Base-by-base conservation (phyloP, 768 basidiomycete genomes). In the Tulasnella sp. region DNA sequence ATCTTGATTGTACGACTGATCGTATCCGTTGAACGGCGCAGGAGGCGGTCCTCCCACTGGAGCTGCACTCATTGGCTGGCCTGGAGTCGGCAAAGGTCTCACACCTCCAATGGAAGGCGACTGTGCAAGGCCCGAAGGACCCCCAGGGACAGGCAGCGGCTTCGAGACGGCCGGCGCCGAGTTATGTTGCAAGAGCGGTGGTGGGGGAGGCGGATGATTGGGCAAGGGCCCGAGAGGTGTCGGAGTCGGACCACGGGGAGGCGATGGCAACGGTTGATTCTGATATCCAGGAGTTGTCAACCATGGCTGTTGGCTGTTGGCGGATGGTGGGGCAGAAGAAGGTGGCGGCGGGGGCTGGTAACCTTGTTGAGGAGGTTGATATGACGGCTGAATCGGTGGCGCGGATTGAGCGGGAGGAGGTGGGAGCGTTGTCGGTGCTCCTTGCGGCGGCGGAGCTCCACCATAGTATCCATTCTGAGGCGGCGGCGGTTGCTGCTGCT, bases 341-440 rank as follows among this genome's bases (percentile, higher is more conserved):
- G 66, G n/a, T 3, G 72, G 52, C 68, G 22, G 52, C 22, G 37
- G 36, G 44, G 41, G 63, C 22, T n/a, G 70, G 39, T 64, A 63
- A 19, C 52, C 44, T 39, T 44, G 71, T 35, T 71, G 64, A 7
- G 19, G 36, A 12, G 59, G 72, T 29, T 59, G 68, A 39, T 73
- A 67, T 16, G 40, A 41, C 19, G 72, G 75, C 62, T 69, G 75
- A 19, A 52, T 11, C 16, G 73, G 73, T n/a, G 72, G 71, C 8
- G 72, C 41, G 19, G 62, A 52, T 59, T 65, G 73, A 36, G 72
- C 62, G 9, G 75, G 71, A 17, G 62, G 66, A 35, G 75, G 67
- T 22, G 70, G 26, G 42, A 69, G 19, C 36, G 72, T 75, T 37
- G 35, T 42, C 17, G 39, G 63, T 34, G 39, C 41, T 35, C 32